These are phyloP conservation scores for Cercospora zeae-maydis DNA, from an alignment of 2,329 filamentous ascomycete species.

Conservation along the genomic window DNA sequence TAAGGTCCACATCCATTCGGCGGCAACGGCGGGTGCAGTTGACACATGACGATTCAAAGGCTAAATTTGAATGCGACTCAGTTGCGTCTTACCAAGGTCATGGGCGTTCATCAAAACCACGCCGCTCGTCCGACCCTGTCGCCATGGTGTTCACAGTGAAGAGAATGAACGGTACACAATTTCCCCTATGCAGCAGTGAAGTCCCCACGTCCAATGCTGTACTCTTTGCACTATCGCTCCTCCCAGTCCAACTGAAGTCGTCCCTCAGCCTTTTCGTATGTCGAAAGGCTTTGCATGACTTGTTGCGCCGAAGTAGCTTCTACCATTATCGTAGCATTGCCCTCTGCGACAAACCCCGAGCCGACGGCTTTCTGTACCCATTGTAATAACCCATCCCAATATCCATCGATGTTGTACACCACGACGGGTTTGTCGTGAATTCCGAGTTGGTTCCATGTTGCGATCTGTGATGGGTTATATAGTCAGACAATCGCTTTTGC, in stretches of 20 bases:
- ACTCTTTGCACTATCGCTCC: constrained; percentile 5
- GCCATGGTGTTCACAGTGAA: no score
- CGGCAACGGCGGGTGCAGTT: not conserved
- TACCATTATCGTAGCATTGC: constrained; percentile 71
- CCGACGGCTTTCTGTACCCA: constrained; percentile 76
- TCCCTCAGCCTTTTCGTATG: constrained; percentile 72
- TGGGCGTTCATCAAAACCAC: no score
- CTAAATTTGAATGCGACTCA: not conserved
- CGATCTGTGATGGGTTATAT: constrained; percentile 32
- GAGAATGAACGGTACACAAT: no score
- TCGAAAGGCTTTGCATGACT: constrained; percentile 64
- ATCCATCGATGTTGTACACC: constrained; percentile 56
- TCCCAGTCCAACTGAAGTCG: constrained; percentile 81
- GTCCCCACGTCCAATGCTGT: not conserved
- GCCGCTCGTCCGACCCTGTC: no score
- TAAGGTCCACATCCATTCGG: not conserved
- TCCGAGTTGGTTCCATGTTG: constrained; percentile 89
- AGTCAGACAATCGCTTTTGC: not conserved
- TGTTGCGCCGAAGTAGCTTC: constrained; percentile 69
- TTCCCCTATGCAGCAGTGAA: not conserved
- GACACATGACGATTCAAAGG: not conserved
- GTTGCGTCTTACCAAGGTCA: no score
- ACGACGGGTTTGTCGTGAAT: constrained; percentile 80
- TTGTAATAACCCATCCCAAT: constrained; percentile 80
- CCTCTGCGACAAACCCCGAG: constrained; percentile 70